These are phyloP conservation scores for Aspergillus ibericus DNA, from an alignment of 2,329 filamentous ascomycete species.

Conservation along the genomic window DNA sequence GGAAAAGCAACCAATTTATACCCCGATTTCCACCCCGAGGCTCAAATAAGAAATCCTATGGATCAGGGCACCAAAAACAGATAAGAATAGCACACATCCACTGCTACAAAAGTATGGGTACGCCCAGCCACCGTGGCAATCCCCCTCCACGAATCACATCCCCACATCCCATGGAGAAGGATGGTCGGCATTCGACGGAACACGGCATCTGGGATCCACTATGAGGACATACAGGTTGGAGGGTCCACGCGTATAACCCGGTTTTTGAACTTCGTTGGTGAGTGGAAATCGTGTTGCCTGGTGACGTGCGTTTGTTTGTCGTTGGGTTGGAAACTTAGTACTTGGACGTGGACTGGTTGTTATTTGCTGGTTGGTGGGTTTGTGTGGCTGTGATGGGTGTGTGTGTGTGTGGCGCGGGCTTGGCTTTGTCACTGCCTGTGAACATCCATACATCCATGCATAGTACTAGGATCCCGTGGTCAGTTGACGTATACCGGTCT, in stretches of 20 bases:
- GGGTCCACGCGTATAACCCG: not conserved
- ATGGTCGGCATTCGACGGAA: not conserved
- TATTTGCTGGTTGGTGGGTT: too few species aligned
- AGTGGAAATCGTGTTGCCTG: too few species aligned
- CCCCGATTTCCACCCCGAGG: not conserved
- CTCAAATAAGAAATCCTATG: not conserved
- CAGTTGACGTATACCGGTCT: too few species aligned
- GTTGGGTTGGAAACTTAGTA: too few species aligned
- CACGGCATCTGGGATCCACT: not conserved
- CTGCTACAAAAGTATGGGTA: not conserved
- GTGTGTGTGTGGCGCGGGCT: too few species aligned
- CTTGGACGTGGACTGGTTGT: too few species aligned
- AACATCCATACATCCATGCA: too few species aligned
- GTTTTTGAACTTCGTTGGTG: too few species aligned
- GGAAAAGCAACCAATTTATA: not conserved
- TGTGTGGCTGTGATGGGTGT: too few species aligned
- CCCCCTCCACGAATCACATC: not conserved
- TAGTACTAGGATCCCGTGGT: too few species aligned
- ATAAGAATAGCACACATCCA: not conserved
- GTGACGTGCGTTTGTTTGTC: too few species aligned
- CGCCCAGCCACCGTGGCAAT: not conserved
- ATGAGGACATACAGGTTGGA: not conserved
- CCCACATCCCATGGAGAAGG: not conserved
- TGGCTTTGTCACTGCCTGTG: too few species aligned
- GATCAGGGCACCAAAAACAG: not conserved